Evolutionary conservation across 1,139 yeast genomes (phyloP), one percentile per base, ranked within the genome.

Genomic region (Nakaseomyces glabratus): DNA sequence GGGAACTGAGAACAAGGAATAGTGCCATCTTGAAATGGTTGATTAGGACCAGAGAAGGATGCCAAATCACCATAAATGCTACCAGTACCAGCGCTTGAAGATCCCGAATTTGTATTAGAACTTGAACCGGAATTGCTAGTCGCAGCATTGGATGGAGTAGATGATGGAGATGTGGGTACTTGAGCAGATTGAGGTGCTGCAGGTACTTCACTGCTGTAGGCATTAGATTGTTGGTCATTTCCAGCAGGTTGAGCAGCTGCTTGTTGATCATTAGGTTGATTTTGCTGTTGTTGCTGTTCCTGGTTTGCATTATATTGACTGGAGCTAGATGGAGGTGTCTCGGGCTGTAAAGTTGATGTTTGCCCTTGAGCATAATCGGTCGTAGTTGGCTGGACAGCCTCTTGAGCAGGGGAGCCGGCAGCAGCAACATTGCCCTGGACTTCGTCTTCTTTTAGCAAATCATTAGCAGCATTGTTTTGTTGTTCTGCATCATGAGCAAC

Each of bases 1-100:
- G 80, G 82, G 63, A 79, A 73, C 29, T 68, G 62, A 45, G 62
- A 59, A 68, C 88, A 79, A 42, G 68, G 61, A 50, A 73, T 58
- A 37, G 65, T 70, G 60, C 85, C 86, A 52, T 79, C 86, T 55
- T 68, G 58, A 57, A 79, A 79, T 33, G 61, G 63, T 39, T 57
- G 63, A 35, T 66, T 49, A 44, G 86, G 85, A 51, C 62, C 64
- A 14, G 63, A 51, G 56, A 62, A 78, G 33, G 69, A 59, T 15
- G 62, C 42, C 46, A 78, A 69, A 53, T 77, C 84, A 53, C 86
- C 86, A 24, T 52, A 47, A 34, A 68, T 62, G 38, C 68, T 63
- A 32, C 63, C 57, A 24, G 60, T 42, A 20, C 53, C 44, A 17
- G 55, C 34, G 30, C 60, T 40, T 21, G 61, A 32, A 26, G 70